Evolutionary conservation across 1,139 yeast genomes (phyloP).

Genomic region (Saccharomyces hybrid): DNA sequence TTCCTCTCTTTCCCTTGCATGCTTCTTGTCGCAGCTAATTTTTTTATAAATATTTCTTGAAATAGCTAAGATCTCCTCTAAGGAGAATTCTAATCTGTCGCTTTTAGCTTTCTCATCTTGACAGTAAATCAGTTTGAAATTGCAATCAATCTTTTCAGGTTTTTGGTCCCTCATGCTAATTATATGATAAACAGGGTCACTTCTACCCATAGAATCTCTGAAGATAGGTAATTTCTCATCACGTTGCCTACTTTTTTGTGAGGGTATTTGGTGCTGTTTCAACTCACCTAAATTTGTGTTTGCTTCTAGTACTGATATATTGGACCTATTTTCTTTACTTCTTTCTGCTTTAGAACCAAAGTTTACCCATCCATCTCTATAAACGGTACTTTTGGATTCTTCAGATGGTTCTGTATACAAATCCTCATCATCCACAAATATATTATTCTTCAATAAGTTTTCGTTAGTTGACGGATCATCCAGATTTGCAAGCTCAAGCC

Average conservation of each 20-base stretch:
- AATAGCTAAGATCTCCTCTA: constrained; percentile 55
- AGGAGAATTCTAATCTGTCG: constrained; percentile 36
- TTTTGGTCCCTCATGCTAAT: constrained; percentile 52
- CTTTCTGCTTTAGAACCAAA: constrained; percentile 47
- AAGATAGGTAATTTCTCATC: constrained; percentile 39
- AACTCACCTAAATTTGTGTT: constrained; percentile 14
- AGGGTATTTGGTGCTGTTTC: constrained; percentile 31
- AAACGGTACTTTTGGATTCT: neutral
- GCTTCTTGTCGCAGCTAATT: neutral
- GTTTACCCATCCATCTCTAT: constrained; percentile 40
- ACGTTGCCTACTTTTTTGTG: constrained; percentile 8
- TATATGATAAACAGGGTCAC: constrained; percentile 38
- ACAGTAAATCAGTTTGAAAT: constrained; percentile 50
- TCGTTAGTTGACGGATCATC: neutral
- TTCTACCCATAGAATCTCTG: constrained; percentile 33
- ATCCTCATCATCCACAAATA: too few species aligned
- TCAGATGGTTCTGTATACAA: too few species aligned
- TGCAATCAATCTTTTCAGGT: constrained; percentile 56
- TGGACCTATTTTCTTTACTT: constrained; percentile 46
- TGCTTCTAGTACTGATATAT: neutral
- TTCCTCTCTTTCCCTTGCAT: neutral
- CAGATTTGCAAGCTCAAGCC: neutral
- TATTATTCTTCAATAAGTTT: too few species aligned
- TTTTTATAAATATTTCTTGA: constrained; percentile 33
- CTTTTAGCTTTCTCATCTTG: constrained; percentile 34